Base-by-base conservation (phyloP, 306 rosid species). In the Ziziphus jujuba region DNA sequence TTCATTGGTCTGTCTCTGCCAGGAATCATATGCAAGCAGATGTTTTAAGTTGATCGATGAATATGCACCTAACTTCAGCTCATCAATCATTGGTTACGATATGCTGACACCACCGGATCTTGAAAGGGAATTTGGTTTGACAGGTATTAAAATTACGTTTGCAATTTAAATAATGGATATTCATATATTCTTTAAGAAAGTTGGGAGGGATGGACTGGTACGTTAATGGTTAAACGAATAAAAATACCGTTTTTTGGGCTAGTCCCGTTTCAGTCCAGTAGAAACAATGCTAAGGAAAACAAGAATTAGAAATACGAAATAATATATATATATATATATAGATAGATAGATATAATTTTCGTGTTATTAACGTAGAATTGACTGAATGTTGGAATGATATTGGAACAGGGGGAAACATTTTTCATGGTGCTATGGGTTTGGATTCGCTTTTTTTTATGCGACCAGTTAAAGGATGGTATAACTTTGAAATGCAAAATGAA, bases 101-200 rank as follows among this genome's bases (percentile, higher is more conserved):
- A 91, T 89, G 97, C 78, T 91, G 79, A 89, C 97, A 36, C 96
- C 96, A 5, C 97, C 96, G 52, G 96, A 91, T 63, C 97, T 91
- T 67, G 97, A 89, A 76, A 85, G 90, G 84, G 91, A 89, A 81
- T 69, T 91, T n/a, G 96, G 96, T 68, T 76, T 91, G 75, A 91
- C 93, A 59, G 97, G 97, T 91, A 82, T 0, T n/a, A 50, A 50
- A 50, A 7, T 17, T 17, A 12, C 0, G 12, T 40, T 12, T 7
- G 13, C 7, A 40, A 40, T 38, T 38, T 8, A 38, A 38, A 38
- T 38, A 38, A 4, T 38, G 10, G 11, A 40, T 40, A 40, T 5
- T 5, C 7, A 7, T 40, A 40, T n/a, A 40, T 8, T 40, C 71
- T 62, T 58, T 10, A 40, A 40, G 7, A 40, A 40, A 9, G 12